phyloP scores from a whole-genome alignment of 2,329 filamentous ascomycete species.

The Ceratocystis variospora region DNA sequence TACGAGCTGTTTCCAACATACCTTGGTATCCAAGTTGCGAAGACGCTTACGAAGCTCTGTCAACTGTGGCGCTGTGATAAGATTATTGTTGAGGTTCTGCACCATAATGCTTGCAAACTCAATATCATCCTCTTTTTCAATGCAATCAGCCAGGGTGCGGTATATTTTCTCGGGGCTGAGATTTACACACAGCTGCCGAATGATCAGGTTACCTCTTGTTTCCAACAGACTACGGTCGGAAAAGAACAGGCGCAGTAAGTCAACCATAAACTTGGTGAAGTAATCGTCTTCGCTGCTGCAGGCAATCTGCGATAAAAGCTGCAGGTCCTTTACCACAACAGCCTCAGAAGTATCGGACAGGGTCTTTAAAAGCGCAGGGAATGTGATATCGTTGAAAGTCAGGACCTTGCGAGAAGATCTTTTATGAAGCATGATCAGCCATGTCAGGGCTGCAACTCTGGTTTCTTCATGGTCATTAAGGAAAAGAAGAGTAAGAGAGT shows the following conservation, averaged over 20 bases:
- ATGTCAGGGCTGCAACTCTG: conserved; percentile 80
- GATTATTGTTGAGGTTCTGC: conserved; percentile 96
- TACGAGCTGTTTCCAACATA: conserved; percentile 25
- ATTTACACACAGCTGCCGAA: conserved; percentile 83
- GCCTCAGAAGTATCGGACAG: conserved; percentile 89
- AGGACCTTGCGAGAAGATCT: conserved; percentile 89
- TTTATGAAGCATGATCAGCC: conserved; percentile 94
- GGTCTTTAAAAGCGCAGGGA: conserved; percentile 89
- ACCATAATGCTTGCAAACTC: conserved; percentile 99
- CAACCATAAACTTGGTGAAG: conserved; percentile 97
- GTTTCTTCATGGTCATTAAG: conserved; percentile 95
- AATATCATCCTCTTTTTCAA: conserved; percentile 94
- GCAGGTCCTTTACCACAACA: conserved; percentile 86
- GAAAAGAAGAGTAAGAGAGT: conserved; percentile 82
- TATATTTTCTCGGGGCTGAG: conserved; percentile 93
- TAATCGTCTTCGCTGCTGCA: conserved; percentile 94
- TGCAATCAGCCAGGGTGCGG: conserved; percentile 83
- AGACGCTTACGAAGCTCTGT: conserved; percentile 80
- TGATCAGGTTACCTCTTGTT: conserved; percentile 88
- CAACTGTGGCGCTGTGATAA: conserved; percentile 91
- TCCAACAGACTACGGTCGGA: conserved; percentile 86
- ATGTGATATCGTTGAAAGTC: conserved; percentile 93
- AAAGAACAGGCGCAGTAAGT: conserved; percentile 84
- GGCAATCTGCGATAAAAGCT: conserved; percentile 89
- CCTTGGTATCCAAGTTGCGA: conserved; percentile 77